Percentiles rank a stretch among this genome's conserved stretches.
Evolutionary conservation across 2,329 filamentous ascomycete species (phyloP).

Genomic region (Neocatenulostroma microsporum): DNA sequence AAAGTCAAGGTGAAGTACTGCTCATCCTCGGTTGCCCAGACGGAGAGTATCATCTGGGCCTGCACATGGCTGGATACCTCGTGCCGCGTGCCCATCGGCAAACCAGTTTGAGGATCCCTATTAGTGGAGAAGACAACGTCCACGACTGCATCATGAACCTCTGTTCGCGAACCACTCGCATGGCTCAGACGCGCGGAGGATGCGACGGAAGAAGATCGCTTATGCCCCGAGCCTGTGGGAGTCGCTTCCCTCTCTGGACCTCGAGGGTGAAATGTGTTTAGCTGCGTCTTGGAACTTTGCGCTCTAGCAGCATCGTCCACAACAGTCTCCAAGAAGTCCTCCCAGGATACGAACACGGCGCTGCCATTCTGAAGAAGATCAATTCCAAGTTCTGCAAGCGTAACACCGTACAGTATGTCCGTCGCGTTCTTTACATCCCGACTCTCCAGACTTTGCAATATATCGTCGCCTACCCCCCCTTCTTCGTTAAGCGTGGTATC

Average conservation of each 20-base stretch:
- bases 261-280: conserved; percentile 21
- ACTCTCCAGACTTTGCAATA: conserved; percentile 14
- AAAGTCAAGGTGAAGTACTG: conserved; percentile 69
- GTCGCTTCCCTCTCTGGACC: conserved; percentile 15
- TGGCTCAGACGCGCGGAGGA: conserved; percentile 6
- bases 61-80: conserved; percentile 37
- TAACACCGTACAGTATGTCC: conserved; percentile 57
- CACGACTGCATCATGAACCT: conserved; percentile 54
- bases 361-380: conserved; percentile 63
- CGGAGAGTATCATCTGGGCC: conserved; percentile 68
- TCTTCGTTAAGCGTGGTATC: conserved; percentile 28
- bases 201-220: conserved; percentile 15
- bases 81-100: conserved; percentile 29
- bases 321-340: conserved; percentile 40
- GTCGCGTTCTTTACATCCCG: conserved; percentile 36
- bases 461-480: conserved; percentile 7
- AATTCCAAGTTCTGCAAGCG: conserved; percentile 61
- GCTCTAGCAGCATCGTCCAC: conserved; percentile 32
- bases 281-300: conserved; percentile 20
- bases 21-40: conserved; percentile 62
- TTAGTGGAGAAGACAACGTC: conserved; percentile 59
- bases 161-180: conserved; percentile 32
- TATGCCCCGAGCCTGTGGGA: conserved; percentile 11
- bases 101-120: conserved; percentile 30
- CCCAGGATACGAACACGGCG: conserved; percentile 45